phyloP scores from a whole-genome alignment of 352 stramenopile species.

The Phytophthora macrochlamydospora region DNA sequence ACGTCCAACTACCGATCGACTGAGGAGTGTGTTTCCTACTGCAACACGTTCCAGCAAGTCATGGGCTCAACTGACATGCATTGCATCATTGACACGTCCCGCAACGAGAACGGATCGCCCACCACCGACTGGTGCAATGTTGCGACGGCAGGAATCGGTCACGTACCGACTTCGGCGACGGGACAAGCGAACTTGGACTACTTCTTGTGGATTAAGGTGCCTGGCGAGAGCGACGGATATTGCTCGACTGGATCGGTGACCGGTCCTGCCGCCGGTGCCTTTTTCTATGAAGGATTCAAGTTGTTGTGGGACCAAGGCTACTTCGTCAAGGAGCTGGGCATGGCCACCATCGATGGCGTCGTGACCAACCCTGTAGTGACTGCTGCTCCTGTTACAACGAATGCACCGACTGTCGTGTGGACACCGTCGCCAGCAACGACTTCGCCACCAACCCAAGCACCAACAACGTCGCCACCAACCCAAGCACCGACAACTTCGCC shows the following conservation, averaged over 20 bases:
- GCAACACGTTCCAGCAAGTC: conserved; percentile 47
- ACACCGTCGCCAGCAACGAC: no score
- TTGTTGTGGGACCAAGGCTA: conserved; percentile 60
- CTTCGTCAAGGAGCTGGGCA: conserved; percentile 44
- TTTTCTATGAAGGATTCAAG: conserved; percentile 48
- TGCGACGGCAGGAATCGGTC: conserved; percentile 46
- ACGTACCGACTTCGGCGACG: conserved; percentile 44
- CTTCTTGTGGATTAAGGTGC: conserved; percentile 62
- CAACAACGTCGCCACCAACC: neutral
- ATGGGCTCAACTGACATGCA: conserved; percentile 26
- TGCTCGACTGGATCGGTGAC: conserved; percentile 35
- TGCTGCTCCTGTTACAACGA: conserved; percentile 8
- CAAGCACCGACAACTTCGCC: neutral
- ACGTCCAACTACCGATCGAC: conserved; percentile 66
- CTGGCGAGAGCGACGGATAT: conserved; percentile 51
- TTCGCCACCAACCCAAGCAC: no score
- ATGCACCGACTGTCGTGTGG: neutral
- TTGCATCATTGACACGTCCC: conserved; percentile 64
- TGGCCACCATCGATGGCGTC: conserved; percentile 19
- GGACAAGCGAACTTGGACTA: conserved; percentile 52
- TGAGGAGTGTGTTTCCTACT: conserved; percentile 37
- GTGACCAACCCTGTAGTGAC: neutral
- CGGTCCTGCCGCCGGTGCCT: conserved; percentile 41
- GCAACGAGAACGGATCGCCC: conserved; percentile 50
- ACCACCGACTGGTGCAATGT: conserved; percentile 55